Base-by-base conservation (phyloP, 768 basidiomycete species). In the Boletus bicolor region DNA sequence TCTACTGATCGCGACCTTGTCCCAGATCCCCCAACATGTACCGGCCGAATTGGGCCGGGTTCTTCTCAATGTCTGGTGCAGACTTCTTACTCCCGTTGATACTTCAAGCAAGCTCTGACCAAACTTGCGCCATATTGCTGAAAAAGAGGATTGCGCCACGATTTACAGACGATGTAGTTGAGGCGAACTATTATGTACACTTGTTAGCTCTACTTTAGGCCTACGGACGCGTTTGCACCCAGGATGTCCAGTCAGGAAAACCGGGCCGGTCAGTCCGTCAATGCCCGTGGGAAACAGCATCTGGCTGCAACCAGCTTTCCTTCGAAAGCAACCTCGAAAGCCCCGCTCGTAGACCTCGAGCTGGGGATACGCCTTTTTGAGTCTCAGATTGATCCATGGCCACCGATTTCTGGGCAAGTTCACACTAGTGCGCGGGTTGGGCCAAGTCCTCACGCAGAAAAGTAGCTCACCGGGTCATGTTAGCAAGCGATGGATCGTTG, bases 401-500 rank as follows among this genome's bases (percentile, higher is more conserved):
- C 5, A 91, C 90, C 37, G 88, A 93, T 73, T 96, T 93, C 68
- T 97, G 91, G 91, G 80, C 84, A 30, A 94, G 92, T 66, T 90
- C 92, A 49, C 94, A 97, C 72, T 86, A 87, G 89, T 91, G 69
- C 76, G 80, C 68, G 52, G 53, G 44, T 57, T 54, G 37, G 44
- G 24, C 47, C 48, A 47, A 48, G 46, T 63, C 49, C 56, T 61
- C 45, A 19, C 32, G 24, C 34, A 17, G 34, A 41, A 38, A 44
- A 34, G 42, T 52, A 59, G 63, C 56, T 59, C 59, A 64, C 68
- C 39, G 51, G 39, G 53, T 47, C 50, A 38, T 56, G 30, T 47
- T 69, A 96, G 93, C 76, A 93, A 91, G 75, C 82, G 93, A 63
- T 98, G 95, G 93, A 81, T 96, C 28, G 81, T 96, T 34, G 89